These are phyloP conservation scores for Cantharellus cinnabarinus DNA, from an alignment of 768 basidiomycete species.

Conservation along the genomic window DNA sequence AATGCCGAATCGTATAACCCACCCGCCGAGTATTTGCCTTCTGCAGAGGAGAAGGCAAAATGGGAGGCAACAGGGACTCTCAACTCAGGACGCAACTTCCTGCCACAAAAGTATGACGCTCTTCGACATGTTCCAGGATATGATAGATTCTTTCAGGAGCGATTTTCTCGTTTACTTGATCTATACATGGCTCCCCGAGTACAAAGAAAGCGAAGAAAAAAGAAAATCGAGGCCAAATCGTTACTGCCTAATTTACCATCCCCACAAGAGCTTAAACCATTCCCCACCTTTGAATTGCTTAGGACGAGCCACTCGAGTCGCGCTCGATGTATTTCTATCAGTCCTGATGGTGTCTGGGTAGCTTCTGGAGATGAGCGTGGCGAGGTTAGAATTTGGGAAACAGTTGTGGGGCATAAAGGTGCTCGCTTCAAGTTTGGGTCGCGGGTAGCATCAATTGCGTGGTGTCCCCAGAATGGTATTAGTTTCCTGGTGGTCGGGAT, in stretches of 20 bases:
- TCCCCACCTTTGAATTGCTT: conserved; percentile 72
- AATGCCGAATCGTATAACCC: conserved; percentile 98
- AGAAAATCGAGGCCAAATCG: conserved; percentile 81
- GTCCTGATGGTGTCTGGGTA: conserved; percentile 81
- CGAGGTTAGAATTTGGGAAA: conserved; percentile 75
- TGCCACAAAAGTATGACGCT: conserved; percentile 68
- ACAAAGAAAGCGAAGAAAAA: conserved; percentile 40
- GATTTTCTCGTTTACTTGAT: conserved; percentile 85
- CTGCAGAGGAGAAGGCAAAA: conserved; percentile 54
- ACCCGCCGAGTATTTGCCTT: conserved; percentile 86
- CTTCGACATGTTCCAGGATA: conserved; percentile 86
- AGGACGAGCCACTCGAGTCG: conserved; percentile 44
- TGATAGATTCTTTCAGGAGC: conserved; percentile 76
- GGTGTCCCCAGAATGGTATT: conserved; percentile 79
- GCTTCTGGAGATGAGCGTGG: conserved; percentile 84
- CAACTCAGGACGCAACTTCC: conserved; percentile 74
- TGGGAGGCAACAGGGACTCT: conserved; percentile 75
- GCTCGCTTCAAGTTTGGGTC: conserved; percentile 66
- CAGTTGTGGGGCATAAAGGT: conserved; percentile 70
- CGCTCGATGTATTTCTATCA: conserved; percentile 55
- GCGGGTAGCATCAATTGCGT: conserved; percentile 70
- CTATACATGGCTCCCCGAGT: conserved; percentile 90
- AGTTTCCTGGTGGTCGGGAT: conserved; percentile 58
- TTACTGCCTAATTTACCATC: conserved; percentile 89
- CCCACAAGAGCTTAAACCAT: conserved; percentile 77